Evolutionary conservation across 164 flowering plant species (phyloP).

Genomic region (Chimonanthus salicifolius): DNA sequence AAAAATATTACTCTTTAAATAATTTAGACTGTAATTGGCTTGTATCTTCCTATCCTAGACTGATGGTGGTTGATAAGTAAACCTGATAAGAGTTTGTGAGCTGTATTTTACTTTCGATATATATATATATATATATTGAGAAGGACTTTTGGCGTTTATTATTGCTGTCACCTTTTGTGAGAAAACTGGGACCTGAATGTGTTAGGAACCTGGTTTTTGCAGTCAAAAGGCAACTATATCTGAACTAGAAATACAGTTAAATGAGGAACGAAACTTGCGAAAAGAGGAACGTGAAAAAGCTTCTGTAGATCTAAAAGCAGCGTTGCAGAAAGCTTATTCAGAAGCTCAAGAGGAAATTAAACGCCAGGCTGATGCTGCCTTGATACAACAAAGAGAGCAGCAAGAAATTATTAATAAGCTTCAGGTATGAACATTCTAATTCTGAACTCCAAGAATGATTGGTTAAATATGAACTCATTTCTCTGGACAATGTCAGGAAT

Average conservation of each 20-base stretch:
- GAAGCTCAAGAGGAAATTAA: slow-evolving; percentile 82
- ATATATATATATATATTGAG: too few relatives aligned
- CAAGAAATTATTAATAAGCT: slow-evolving; percentile 85
- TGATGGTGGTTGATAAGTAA: too few relatives aligned
- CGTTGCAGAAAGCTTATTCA: slow-evolving; percentile 59
- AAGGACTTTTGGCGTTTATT: background rate
- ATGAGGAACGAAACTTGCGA: slow-evolving; percentile 80
- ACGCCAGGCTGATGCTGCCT: slow-evolving; percentile 53
- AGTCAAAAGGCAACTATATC: slow-evolving; percentile 85
- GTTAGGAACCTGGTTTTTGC: slow-evolving; percentile 10
- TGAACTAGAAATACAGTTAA: slow-evolving; percentile 68
- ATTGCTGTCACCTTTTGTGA: background rate
- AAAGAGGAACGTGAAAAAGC: slow-evolving; percentile 87
- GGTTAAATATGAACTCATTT: background rate
- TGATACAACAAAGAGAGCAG: slow-evolving; percentile 63
- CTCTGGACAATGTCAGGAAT: slow-evolving; percentile 45
- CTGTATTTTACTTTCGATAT: too few relatives aligned
- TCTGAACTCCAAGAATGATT: background rate
- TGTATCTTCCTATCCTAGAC: too few relatives aligned
- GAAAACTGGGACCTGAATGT: background rate
- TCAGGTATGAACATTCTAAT: slow-evolving; percentile 47
- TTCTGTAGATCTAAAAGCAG: slow-evolving; percentile 55
- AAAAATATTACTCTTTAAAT: too few relatives aligned
- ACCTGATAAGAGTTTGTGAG: too few relatives aligned
- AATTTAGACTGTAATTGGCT: too few relatives aligned